Evolutionary conservation across 2,329 filamentous ascomycete species (phyloP).

Genomic region (Plectosphaerella sp.): DNA sequence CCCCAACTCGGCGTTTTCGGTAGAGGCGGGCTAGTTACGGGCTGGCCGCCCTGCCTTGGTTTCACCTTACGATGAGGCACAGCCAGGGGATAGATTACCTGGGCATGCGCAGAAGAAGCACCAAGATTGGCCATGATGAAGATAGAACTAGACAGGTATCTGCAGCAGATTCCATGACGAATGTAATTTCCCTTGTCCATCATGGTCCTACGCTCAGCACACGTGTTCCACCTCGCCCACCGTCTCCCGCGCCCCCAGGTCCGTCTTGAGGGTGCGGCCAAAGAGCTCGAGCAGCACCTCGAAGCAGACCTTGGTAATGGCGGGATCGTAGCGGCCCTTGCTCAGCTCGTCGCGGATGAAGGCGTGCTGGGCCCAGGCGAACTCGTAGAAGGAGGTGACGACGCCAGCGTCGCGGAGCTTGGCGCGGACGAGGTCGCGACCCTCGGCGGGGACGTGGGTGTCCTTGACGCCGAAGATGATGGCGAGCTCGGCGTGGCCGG

Average conservation of each 20-base stretch:
- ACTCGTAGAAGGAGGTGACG: conserved; percentile 79
- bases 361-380: conserved; percentile 90
- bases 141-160: not conserved
- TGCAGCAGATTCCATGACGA: conserved; percentile 2
- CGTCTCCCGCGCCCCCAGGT: conserved; percentile 66
- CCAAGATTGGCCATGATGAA: not conserved
- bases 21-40: too few species aligned
- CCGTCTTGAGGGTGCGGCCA: conserved; percentile 69
- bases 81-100: not conserved
- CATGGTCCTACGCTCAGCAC: conserved; percentile 41
- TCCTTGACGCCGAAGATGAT: conserved; percentile 93
- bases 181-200: conserved; percentile 8
- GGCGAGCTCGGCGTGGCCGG: conserved; percentile 73
- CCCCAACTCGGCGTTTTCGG: not conserved
- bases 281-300: conserved; percentile 88
- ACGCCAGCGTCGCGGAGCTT: conserved; percentile 74
- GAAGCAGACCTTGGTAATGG: conserved; percentile 81
- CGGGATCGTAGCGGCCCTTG: conserved; percentile 91
- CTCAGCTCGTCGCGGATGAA: conserved; percentile 91
- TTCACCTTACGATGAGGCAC: not conserved
- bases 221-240: conserved; percentile 66
- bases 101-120: not conserved
- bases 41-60: not conserved
- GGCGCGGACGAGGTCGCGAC: conserved; percentile 76
- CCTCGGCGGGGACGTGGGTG: conserved; percentile 80